These are phyloP conservation scores for Eucalyptus virginea DNA, from an alignment of 345 rosid species.

Conservation along the genomic window DNA sequence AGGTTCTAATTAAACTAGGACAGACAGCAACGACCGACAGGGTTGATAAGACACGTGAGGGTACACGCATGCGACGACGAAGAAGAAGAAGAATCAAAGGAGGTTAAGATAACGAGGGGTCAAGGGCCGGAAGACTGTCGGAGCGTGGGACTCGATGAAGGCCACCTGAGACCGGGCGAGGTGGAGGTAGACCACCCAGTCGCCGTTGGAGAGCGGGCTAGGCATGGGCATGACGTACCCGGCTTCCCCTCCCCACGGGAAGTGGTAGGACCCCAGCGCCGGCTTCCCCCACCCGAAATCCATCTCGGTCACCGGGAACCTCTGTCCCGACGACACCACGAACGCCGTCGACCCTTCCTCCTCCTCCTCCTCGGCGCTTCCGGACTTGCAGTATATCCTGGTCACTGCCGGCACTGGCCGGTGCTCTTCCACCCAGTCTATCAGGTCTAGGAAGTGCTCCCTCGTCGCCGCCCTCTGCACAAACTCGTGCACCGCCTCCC, in stretches of 20 bases:
- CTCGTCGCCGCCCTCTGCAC: constrained; percentile 16
- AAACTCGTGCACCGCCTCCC: constrained; percentile 39
- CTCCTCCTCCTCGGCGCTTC: neutral
- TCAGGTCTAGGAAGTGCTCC: constrained; percentile 61
- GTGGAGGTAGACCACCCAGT: constrained; percentile 55
- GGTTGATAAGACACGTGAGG: neutral
- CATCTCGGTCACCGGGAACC: constrained; percentile 29
- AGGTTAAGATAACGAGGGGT: constrained; percentile 7
- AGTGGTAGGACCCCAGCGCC: constrained; percentile 42
- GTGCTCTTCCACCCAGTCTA: constrained; percentile 69
- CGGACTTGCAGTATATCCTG: constrained; percentile 22
- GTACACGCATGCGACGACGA: neutral
- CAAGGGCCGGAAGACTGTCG: constrained; percentile 13
- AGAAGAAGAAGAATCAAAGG: neutral
- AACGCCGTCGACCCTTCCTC: constrained; percentile 39
- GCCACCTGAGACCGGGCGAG: constrained; percentile 9
- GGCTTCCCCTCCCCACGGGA: constrained; percentile 34
- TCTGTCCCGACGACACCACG: constrained; percentile 68
- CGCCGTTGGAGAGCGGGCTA: constrained; percentile 28
- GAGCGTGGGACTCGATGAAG: constrained; percentile 14
- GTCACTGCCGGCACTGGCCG: constrained; percentile 37
- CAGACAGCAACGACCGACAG: neutral
- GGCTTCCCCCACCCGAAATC: constrained; percentile 61
- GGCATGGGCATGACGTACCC: constrained; percentile 75
- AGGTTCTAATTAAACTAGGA: neutral